Evolutionary conservation across 2,329 filamentous ascomycete species (phyloP).

Genomic region (Trichoderma cornu-damae): DNA sequence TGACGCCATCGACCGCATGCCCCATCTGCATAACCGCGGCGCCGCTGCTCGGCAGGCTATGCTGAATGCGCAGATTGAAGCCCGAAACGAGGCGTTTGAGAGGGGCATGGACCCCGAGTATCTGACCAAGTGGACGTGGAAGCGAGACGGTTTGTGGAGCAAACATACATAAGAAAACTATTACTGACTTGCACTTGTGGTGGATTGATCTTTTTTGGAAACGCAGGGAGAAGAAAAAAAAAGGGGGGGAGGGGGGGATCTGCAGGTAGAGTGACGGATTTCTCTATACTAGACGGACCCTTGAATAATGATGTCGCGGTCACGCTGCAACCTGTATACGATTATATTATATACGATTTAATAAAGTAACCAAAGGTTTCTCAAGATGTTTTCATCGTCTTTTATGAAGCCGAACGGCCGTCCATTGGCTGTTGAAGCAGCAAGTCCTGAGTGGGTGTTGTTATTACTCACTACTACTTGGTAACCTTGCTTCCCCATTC

Average conservation of each 20-base stretch:
- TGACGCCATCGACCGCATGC: constrained; percentile 66
- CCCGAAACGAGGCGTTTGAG: constrained; percentile 62
- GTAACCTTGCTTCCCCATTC: no score
- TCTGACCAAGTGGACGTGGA: constrained; percentile 64
- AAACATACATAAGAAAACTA: constrained; percentile 9
- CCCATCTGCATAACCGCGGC: constrained; percentile 58
- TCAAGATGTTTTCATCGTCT: no score
- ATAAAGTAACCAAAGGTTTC: no score
- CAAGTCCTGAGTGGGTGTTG: no score
- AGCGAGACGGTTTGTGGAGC: constrained; percentile 39
- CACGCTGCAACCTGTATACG: not conserved
- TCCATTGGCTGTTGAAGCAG: no score
- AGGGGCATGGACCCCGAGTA: constrained; percentile 63
- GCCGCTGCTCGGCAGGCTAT: constrained; percentile 58
- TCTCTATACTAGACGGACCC: not conserved
- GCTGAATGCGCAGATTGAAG: constrained; percentile 58
- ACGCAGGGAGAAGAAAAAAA: not conserved
- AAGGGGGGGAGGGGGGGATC: no score
- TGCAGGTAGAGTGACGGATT: not conserved
- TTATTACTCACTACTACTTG: no score
- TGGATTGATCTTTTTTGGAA: not conserved
- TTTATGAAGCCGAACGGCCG: no score
- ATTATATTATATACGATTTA: no score
- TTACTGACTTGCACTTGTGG: constrained; percentile 5
- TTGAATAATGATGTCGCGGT: not conserved